Base-by-base conservation (phyloP, 1,139 yeast species). In the Hemisphaericaspora xylanilytica region DNA sequence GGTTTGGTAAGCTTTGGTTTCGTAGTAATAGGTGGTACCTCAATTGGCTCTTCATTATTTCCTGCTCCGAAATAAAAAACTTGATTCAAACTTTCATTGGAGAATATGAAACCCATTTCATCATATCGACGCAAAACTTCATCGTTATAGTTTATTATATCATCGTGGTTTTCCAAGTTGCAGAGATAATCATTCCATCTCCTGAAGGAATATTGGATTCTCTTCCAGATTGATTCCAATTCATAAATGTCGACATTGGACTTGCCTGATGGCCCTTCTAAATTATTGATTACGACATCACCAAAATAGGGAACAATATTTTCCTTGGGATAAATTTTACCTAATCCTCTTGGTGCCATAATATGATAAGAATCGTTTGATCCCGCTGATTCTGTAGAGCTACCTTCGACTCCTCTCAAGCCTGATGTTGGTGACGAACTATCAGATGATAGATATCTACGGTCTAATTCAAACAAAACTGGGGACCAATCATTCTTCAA, bases 401-500 rank as follows among this genome's bases (percentile, higher is more conserved):
- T 32, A 15, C 41, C 41, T 13, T 44, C 53, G 16, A n/a, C n/a
- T n/a, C 45, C 42, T 10, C 53, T 44, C 4, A 54, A 46, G 28
- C 39, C 46, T 12, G 52, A 48, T 12, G 35, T 40, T n/a, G 8
- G 8, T 20, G 52, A 38, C 9, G 17, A 13, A n/a, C 51, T 36
- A n/a, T 65, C 70, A 45, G 65, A 67, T 11, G 70, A 65, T 61
- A 85, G 69, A 37, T 81, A 75, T 48, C 95, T 74, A 53, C 95
- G 73, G 49, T 88, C 95, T 33, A 90, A 69, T 56, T 90, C 97
- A 61, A 86, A 88, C 20, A 89, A 81, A 18, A 92, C 95, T 1
- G 95, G 96, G 0, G 95, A 88, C 97, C 97, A 92, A 52, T 86
- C 95, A 42, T 81, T 81, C 37, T 82, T 78, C 32, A 89, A 78